A percentile compares a stretch with the other conserved stretches of the same genome.
These are phyloP conservation scores for Pythium aristosporum DNA, from an alignment of 352 stramenopile species.

Conservation along the genomic window DNA sequence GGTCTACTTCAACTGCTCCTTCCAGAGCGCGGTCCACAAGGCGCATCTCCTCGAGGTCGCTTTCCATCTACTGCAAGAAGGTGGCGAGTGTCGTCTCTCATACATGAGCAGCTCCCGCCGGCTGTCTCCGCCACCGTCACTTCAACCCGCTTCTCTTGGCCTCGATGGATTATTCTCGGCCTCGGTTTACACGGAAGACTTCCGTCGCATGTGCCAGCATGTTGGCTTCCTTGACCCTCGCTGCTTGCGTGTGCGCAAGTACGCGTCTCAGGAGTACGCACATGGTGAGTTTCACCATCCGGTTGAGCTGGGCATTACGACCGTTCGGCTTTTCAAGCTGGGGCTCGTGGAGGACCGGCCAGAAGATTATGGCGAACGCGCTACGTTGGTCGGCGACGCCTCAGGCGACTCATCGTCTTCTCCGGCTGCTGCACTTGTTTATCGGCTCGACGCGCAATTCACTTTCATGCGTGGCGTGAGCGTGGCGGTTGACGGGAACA, in stretches of 20 bases:
- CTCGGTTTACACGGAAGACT: constrained; percentile 43
- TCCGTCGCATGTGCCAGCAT: constrained; percentile 41
- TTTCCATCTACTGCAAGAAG: constrained; percentile 40
- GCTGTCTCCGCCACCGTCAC: not conserved
- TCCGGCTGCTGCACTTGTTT: constrained; percentile 12
- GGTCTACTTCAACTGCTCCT: constrained; percentile 52
- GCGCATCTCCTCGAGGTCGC: constrained; percentile 33
- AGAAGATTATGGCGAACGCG: constrained; percentile 60
- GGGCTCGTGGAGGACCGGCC: constrained; percentile 36
- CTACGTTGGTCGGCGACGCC: constrained; percentile 34
- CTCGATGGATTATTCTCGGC: not conserved
- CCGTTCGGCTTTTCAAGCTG: constrained; percentile 45
- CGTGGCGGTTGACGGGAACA: constrained; percentile 47
- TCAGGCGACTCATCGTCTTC: not conserved
- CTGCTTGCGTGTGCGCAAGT: constrained; percentile 14
- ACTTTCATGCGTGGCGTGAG: constrained; percentile 35
- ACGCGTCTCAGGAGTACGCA: not conserved
- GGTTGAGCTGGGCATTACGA: constrained; percentile 15
- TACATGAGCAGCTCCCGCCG: constrained; percentile 21
- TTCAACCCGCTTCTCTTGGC: not conserved
- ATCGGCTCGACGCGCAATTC: constrained; percentile 40
- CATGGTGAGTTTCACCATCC: not conserved
- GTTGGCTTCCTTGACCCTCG: constrained; percentile 34
- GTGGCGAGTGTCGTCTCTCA: constrained; percentile 44
- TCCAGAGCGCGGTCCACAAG: constrained; percentile 33